Conservation (phyloP, 306 rosid species). For the Corylus americana region DNA sequence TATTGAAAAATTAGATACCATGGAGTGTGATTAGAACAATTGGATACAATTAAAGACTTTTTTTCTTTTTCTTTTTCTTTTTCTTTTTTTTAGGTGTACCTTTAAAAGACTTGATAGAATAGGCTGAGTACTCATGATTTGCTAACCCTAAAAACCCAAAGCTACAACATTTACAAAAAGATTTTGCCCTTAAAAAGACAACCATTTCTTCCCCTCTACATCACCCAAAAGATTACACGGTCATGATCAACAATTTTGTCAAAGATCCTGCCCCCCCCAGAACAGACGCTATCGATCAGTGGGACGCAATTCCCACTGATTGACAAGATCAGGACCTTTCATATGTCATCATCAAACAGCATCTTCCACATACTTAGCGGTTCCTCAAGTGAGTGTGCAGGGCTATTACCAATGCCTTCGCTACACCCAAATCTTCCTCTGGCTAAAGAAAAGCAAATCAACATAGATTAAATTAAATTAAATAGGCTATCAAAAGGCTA, state of each 20-base stretch:
- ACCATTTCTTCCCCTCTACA: neutral
- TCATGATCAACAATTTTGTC: conserved; percentile 5
- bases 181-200: neutral
- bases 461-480: neutral
- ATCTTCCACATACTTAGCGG: conserved; percentile 15
- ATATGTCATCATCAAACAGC: neutral
- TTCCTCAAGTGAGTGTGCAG: conserved; percentile 28
- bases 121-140: neutral
- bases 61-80: no score
- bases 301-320: neutral
- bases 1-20: no score
- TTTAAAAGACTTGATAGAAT: no score
- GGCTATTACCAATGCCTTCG: conserved; percentile 26
- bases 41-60: no score
- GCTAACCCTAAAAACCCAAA: neutral
- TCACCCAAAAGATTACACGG: conserved; percentile 2
- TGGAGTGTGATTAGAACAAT: no score
- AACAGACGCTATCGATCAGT: neutral
- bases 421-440: conserved; percentile 4
- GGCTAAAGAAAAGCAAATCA: neutral
- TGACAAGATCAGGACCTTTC: conserved; percentile 27
- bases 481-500: conserved; percentile 12
- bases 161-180: neutral
- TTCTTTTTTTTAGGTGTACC: no score
- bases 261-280: conserved; percentile 1